phyloP scores from a whole-genome alignment of 805 yeast species.

The Torulaspora maleeae region DNA sequence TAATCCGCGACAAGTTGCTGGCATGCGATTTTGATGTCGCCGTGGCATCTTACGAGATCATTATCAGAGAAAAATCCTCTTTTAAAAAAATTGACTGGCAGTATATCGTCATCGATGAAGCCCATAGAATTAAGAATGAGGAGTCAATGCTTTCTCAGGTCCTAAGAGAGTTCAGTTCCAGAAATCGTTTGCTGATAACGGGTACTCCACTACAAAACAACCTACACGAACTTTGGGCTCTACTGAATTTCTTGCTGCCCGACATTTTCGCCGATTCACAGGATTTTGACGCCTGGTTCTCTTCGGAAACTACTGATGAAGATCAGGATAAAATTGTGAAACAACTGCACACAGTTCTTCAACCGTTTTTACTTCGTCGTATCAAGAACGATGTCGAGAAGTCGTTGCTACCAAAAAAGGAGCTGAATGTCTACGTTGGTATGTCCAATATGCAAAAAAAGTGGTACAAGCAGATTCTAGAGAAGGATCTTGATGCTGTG shows the following conservation, averaged over 20 bases:
- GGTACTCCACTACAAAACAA: constrained; percentile 83
- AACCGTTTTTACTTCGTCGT: constrained; percentile 72
- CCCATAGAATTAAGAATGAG: constrained; percentile 78
- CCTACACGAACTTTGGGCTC: constrained; percentile 76
- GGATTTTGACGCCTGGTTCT: constrained; percentile 73
- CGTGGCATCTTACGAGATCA: constrained; percentile 69
- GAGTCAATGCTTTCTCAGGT: constrained; percentile 69
- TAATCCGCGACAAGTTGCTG: constrained; percentile 48
- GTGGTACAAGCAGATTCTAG: constrained; percentile 73
- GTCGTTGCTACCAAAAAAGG: constrained; percentile 69
- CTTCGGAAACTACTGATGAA: constrained; percentile 39
- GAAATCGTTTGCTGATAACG: constrained; percentile 65
- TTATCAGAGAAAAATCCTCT: constrained; percentile 65
- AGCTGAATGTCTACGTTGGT: constrained; percentile 64
- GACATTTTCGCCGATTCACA: constrained; percentile 72
- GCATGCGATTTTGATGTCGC: constrained; percentile 68
- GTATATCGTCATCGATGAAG: constrained; percentile 72
- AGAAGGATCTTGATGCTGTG: constrained; percentile 78
- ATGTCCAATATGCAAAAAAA: constrained; percentile 75
- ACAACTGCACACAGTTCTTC: constrained; percentile 69
- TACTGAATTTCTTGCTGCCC: constrained; percentile 69
- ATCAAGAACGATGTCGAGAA: constrained; percentile 79
- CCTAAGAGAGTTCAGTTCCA: constrained; percentile 65
- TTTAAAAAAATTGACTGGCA: constrained; percentile 69
- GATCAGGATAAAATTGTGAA: constrained; percentile 52